These are phyloP conservation scores for Naganishia kalamii DNA, from an alignment of 768 basidiomycete genomes.

Conservation along the genomic window DNA sequence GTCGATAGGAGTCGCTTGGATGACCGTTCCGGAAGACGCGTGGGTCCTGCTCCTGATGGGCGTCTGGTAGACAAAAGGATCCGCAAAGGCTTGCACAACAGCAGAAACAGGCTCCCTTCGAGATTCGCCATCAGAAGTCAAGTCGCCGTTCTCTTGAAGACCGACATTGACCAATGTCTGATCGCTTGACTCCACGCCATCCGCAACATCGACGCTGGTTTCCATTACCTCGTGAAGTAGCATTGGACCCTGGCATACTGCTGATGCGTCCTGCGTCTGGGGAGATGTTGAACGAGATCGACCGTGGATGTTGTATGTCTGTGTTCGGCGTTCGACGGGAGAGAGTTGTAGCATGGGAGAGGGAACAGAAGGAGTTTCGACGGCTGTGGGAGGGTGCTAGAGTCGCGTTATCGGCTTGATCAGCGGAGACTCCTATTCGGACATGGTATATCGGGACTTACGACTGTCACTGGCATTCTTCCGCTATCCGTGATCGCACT, in stretches of 20 bases:
- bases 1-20: too few relatives aligned
- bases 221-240: not conserved
- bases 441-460: not conserved
- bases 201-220: not conserved
- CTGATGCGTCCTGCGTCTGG: not conserved
- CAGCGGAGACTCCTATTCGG: not conserved
- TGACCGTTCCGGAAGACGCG: not conserved
- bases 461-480: not conserved
- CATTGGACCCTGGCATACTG: not conserved
- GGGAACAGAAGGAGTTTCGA: not conserved
- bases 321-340: not conserved
- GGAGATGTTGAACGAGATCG: not conserved
- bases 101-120: not conserved
- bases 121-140: not conserved
- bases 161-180: not conserved
- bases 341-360: not conserved
- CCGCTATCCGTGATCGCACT: not conserved
- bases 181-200: not conserved
- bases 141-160: not conserved
- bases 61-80: not conserved
- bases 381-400: not conserved
- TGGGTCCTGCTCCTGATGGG: not conserved
- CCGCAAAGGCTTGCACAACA: not conserved
- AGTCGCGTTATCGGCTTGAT: too few relatives aligned
- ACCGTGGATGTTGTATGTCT: conserved; percentile 6